phyloP scores from a whole-genome alignment of 306 rosid genomes.

The Cicer yamashitae region DNA sequence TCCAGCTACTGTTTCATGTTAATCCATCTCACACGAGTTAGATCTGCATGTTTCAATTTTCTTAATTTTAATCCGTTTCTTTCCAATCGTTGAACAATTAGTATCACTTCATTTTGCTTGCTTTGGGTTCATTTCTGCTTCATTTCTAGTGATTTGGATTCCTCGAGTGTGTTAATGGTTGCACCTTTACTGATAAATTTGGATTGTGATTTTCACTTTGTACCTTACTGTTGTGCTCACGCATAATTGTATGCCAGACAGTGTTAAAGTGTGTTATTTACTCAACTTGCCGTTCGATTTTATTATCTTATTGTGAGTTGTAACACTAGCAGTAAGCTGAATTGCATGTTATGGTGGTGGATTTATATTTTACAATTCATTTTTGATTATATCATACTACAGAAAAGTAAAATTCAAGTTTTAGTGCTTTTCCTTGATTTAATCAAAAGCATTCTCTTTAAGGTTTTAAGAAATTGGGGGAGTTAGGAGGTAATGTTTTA shows the following conservation, averaged over 20 bases:
- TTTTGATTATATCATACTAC: neutral
- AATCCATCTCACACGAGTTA: neutral
- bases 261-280: neutral
- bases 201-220: slow-evolving; percentile 3
- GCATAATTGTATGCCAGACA: neutral
- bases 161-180: neutral
- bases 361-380: neutral
- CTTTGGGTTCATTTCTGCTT: neutral
- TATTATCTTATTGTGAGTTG: neutral
- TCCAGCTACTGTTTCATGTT: neutral
- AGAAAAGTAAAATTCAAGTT: neutral
- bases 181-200: neutral
- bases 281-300: slow-evolving; percentile 18
- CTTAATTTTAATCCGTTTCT: neutral
- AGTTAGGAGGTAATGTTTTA: slow-evolving; percentile 39
- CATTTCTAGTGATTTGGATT: slow-evolving; percentile 4
- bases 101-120: neutral
- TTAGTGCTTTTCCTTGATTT: slow-evolving; percentile 16
- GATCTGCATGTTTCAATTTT: slow-evolving; percentile 42
- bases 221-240: neutral
- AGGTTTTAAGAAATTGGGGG: slow-evolving; percentile 34
- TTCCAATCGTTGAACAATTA: slow-evolving; percentile 1
- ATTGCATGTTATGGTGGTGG: slow-evolving; percentile 32
- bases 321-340: neutral
- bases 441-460: slow-evolving; percentile 3